These are phyloP conservation scores for Wallacemonas sp. DNA, from an alignment of 208 protist genomes.

Conservation along the genomic window DNA sequence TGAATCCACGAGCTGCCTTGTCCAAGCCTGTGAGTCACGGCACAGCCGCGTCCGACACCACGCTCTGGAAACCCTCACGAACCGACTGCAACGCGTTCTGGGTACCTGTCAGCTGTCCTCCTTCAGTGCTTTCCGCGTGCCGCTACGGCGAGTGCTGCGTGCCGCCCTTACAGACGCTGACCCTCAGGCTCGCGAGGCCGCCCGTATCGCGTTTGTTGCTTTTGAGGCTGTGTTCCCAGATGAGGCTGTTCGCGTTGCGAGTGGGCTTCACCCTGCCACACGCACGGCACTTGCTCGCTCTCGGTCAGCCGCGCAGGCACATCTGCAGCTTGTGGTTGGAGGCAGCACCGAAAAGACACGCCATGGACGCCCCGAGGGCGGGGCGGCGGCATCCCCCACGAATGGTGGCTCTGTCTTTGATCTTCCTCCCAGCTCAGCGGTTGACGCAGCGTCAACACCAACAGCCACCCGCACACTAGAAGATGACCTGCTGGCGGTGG, in stretches of 20 bases:
- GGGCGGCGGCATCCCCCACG: background rate
- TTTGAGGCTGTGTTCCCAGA: constrained; percentile 47
- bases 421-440: no score
- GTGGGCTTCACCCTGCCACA: constrained; percentile 23
- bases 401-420: constrained; percentile 1
- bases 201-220: constrained; percentile 45
- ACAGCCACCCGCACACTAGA: constrained; percentile 15
- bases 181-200: constrained; percentile 31
- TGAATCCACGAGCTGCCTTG: constrained; percentile 37
- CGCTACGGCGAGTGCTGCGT: constrained; percentile 40
- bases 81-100: constrained; percentile 35
- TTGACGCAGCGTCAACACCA: no score
- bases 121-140: constrained; percentile 31
- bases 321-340: background rate
- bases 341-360: background rate
- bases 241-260: constrained; percentile 30
- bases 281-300: constrained; percentile 28
- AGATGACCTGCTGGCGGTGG: constrained; percentile 33
- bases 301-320: background rate
- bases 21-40: constrained; percentile 37
- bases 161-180: constrained; percentile 47
- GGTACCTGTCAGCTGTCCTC: constrained; percentile 35
- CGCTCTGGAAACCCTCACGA: constrained; percentile 32
- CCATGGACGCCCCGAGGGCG: background rate
- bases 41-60: constrained; percentile 45